Base-by-base conservation (phyloP, 1,139 yeast species). In the Yamadazyma diospyri region DNA sequence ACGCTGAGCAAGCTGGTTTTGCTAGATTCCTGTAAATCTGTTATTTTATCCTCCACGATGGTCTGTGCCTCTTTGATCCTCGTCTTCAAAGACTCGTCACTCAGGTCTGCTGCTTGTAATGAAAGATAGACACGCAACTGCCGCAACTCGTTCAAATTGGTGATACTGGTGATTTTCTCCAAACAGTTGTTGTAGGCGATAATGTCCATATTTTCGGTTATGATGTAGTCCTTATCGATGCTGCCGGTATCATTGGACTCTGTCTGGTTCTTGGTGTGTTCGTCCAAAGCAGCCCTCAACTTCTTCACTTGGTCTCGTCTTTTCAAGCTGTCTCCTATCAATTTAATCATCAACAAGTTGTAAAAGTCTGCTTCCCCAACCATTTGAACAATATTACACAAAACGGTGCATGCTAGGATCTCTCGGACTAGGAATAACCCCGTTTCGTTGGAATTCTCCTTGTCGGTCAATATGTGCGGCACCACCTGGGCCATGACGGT, bases 231-330 rank as follows among this genome's bases (percentile, higher is more conserved):
- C 32, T 43, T 39, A 17, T 31, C 34, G n/a, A 23, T 11, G 26
- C 25, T 25, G 4, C 22, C 24, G 16, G 24, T 16, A 22, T n/a
- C 19, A 8, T n/a, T 10, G 22, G 4, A 7, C 3, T 4, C 16
- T 5, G 10, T 21, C 32, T 20, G 15, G 6, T n/a, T 23, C 16
- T 52, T 38, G 1, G 86, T 72, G 43, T 84, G 89, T 41, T 77
- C 71, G 41, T 80, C 82, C 29, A 89, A 63, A 0, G 85, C 86
- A 12, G 75, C 77, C 40, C 95, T 63, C 12, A 88, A 67, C 43
- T 78, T 76, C 42, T 81, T 77, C 1, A 88, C 95, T 48, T 85
- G 88, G 25, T 75, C 76, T 40, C 89, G 68, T 47, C 87, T 94
- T 41, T 78, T 79, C 48, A 89, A 64, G 16, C 81, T 74, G 20